Evolutionary conservation across 176 grass and related monocot genomes (phyloP), one percentile per base, ranked within the genome.

Genomic region (Cenchrus americanus): DNA sequence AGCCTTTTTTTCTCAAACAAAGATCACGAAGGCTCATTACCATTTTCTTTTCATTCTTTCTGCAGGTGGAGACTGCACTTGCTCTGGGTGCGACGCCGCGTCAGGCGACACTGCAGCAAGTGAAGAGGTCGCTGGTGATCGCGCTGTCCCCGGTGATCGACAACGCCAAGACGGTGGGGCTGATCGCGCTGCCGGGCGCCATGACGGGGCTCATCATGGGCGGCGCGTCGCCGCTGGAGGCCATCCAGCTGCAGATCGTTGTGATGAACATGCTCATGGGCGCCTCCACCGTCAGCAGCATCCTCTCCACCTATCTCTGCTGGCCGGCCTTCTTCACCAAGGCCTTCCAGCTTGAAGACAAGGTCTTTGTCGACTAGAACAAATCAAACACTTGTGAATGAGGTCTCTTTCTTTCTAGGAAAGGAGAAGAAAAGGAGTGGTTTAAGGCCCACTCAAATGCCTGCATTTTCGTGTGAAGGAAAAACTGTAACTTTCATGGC

Each of bases 231-330:
- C 94, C 89, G 7, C 55, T 93, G 46, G 89, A 97, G 57, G 91
- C 94, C 10, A 97, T 97, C 82, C 94, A 94, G 55, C 82, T 97
- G 73, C 90, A 97, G 88, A 91, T 92, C 65, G 88, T 97, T 6
- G 94, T 92, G 44, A 94, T 87, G 83, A 90, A 89, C 91, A 98
- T 95, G 96, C 91, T 93, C 63, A 95, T 94, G 49, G 93, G 89
- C 14, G 87, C 96, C 0, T 88, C 91, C 11, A 95, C 93, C 30
- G 85, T 98, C 55, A 98, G 96, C 68, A 92, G 91, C 87, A 90
- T 98, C 66, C 59, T 92, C 40, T 95, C 87, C 59, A 95, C 87
- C 23, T 94, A 95, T 80, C 77, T 98, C 63, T 95, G 96, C 82
- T 98, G 93, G 91, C 91, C 91, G 13, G 85, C 80, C 1, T 98